These are phyloP conservation scores for Ogataea hybrid DNA, from an alignment of 1,139 yeast genomes.

Conservation along the genomic window DNA sequence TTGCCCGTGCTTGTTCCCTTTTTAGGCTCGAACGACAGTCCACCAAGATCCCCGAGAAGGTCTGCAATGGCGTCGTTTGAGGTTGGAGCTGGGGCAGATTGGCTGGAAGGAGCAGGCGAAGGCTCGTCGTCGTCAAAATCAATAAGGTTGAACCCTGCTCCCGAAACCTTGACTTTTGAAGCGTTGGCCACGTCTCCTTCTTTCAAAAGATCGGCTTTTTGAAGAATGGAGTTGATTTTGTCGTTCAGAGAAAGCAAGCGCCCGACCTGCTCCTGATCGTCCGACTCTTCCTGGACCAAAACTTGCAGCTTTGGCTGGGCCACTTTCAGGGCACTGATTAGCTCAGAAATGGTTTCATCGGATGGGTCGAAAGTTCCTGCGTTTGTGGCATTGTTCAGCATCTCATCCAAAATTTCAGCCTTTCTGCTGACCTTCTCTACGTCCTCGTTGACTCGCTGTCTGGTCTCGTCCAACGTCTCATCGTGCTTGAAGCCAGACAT, in stretches of 20 bases:
- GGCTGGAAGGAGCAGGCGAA: conserved; percentile 13
- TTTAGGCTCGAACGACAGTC: conserved; percentile 44
- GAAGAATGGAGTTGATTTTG: conserved; percentile 65
- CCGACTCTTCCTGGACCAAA: conserved; percentile 74
- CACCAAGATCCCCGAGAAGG: conserved; percentile 68
- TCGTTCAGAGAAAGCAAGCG: conserved; percentile 73
- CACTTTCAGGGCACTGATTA: conserved; percentile 74
- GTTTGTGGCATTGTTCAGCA: conserved; percentile 63
- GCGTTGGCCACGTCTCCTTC: conserved; percentile 66
- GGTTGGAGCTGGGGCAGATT: conserved; percentile 37
- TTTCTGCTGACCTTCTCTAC: conserved; percentile 81
- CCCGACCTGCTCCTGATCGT: conserved; percentile 58
- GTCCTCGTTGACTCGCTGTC: conserved; percentile 80
- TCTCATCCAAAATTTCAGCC: conserved; percentile 86
- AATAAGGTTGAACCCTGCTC: conserved; percentile 59
- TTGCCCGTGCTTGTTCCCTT: conserved; percentile 11
- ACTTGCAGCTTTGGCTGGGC: conserved; percentile 87
- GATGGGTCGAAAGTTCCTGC: conserved; percentile 47
- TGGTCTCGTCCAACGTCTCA: conserved; percentile 54
- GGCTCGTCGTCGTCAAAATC: conserved; percentile 70
- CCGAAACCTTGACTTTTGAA: conserved; percentile 48
- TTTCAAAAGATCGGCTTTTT: conserved; percentile 65
- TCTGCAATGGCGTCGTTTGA: conserved; percentile 57
- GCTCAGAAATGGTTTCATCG: conserved; percentile 74
- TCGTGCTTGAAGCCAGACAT: conserved; percentile 98